Base-by-base conservation (phyloP, 2,329 filamentous ascomycete species). In the Cladophialophora exuberans region DNA sequence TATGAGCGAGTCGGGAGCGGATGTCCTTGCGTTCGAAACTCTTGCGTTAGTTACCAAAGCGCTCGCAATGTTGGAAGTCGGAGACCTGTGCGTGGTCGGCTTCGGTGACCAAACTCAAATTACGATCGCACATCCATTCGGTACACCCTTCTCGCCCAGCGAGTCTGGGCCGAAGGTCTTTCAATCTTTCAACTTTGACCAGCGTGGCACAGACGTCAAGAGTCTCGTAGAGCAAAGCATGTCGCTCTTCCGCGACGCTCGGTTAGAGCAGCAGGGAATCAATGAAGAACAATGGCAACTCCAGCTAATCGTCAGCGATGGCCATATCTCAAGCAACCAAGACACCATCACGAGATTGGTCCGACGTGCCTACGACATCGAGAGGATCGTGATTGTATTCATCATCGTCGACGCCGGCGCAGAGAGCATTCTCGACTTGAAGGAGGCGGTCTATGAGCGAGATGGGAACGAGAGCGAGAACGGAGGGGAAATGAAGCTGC, bases 331-430 rank as follows among this genome's bases (percentile, higher is more conserved):
- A n/a, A n/a, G n/a, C 48, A 87, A 92, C 43, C 93, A 97, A 70
- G 89, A 91, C 15, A 80, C 83, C 4, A 92, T 99, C 63, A 83
- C 89, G 13, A 80, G 90, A 4, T 80, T 97, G 18, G 84, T 99
- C 9, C 82, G 94, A 7, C 87, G 93, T 72, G 93, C 94, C 1
- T 85, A 91, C 67, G 92, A 97, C 71, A 90, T 97, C 23, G 38
- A 51, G 73, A 82, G 91, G 13, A 95, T 99, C 69, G 97, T 99
- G 90, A 86, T 97, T 60, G 93, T 99, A 4, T 99, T 99, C 71
- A 90, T 99, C 65, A 88, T 99, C 66, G 90, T 99, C 68, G 94
- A 99, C 76, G 79, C 83, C 39, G 68, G 69, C 3, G 59, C 65
- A 72, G 20, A 76, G 33, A 76, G 70, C 57, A 95, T 99, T 58